Conservation (phyloP, 192 early-diverging fungal species). For the Backusella circina region DNA sequence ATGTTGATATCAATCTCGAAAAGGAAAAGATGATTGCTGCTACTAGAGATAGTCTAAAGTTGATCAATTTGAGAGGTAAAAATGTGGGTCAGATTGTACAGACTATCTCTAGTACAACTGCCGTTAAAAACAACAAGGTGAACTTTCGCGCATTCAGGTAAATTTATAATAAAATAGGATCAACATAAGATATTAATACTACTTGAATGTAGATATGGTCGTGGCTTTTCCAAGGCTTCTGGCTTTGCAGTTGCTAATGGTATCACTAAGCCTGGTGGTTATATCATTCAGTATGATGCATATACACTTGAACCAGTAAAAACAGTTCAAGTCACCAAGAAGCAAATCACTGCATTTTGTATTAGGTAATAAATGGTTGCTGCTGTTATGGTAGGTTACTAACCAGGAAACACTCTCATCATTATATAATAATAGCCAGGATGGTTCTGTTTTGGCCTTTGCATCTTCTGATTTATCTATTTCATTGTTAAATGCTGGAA, state of each 20-base stretch:
- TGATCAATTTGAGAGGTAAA: conserved; percentile 35
- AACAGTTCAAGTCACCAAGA: conserved; percentile 44
- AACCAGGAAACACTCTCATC: conserved; percentile 2
- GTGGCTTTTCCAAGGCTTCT: conserved; percentile 44
- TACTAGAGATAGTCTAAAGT: conserved; percentile 40
- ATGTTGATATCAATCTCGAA: conserved; percentile 62
- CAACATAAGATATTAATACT: background rate
- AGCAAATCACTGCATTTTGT: conserved; percentile 63
- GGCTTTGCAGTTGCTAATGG: conserved; percentile 68
- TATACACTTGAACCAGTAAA: conserved; percentile 51
- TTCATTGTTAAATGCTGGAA: conserved; percentile 56
- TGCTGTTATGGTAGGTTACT: background rate
- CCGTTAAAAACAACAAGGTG: conserved; percentile 40
- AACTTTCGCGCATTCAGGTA: conserved; percentile 49
- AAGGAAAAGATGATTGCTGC: conserved; percentile 48
- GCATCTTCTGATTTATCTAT: conserved; percentile 74
- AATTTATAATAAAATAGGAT: background rate
- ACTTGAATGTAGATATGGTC: conserved; percentile 51
- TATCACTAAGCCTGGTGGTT: conserved; percentile 46
- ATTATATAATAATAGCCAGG: conserved; percentile 38
- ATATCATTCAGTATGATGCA: conserved; percentile 60
- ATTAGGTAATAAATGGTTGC: conserved; percentile 51
- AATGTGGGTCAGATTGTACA: conserved; percentile 44
- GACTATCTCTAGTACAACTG: conserved; percentile 34
- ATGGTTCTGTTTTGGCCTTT: conserved; percentile 69